Evolutionary conservation across 2,329 filamentous ascomycete species (phyloP), one percentile per base, ranked within the genome.

Genomic region (Aspergillus costaricaensis): DNA sequence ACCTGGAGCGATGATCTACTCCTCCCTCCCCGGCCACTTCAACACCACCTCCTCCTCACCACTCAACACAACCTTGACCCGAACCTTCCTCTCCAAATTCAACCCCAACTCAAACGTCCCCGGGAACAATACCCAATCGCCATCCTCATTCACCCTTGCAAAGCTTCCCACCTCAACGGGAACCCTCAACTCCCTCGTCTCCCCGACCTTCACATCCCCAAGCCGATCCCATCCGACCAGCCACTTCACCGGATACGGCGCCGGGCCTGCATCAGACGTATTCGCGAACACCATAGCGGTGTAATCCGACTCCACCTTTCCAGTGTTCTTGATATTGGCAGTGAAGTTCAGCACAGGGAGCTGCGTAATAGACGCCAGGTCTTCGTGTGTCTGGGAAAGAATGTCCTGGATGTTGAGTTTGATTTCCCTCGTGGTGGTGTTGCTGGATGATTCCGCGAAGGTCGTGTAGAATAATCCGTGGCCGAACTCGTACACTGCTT

Each of bases 401-500:
- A 79, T 68, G 2, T 71, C 58, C 1, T 64, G 67, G 57, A 79
- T 79, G 43, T 78, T 67, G 60, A 72, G 44, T 5, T 58, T 25
- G 2, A 15, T 12, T 58, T 51, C n/a, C 12, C 50, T 2, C 51
- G 8, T 1, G 12, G 50, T 4, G 25, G 12, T 5, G 32, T 60
- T 7, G 62, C 32, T 14, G 12, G 32, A 36, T 12, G 32, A 36
- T 7, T 61, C 61, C 15, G 67, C 63, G 65, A 80, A 81, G 4
- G 69, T 76, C 0, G 79, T 79, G 60, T 81, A 81, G 68, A 79
- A 78, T 4, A 80, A 60, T 2, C 79, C 79, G 51, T 78, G 75
- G 3, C 79, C 79, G 55, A 80, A 81, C 10, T 74, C 73, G 17
- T 76, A 75, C 5, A 80, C 77, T 0, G 78, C 69, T 9, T 68